Base-by-base conservation (phyloP, 805 yeast genomes). In the Cyberlindnera sargentensis region DNA sequence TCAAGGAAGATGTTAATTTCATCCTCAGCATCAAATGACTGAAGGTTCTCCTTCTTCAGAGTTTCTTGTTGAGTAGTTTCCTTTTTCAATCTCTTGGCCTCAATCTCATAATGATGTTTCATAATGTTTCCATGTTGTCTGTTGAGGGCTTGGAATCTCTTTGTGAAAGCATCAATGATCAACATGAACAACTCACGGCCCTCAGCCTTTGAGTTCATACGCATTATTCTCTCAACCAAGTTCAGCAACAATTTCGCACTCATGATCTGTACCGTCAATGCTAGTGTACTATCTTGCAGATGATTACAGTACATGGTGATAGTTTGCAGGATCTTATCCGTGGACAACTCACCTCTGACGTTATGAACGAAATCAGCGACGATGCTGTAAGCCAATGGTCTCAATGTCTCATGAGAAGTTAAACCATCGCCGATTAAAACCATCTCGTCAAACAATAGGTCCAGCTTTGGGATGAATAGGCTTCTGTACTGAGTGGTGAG, bases 291-390 rank as follows among this genome's bases (percentile, higher is more conserved):
- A 58, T 95, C 98, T 52, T 84, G 83, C 48, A 93, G 67, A 52
- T 88, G 80, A 28, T 74, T 75, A 56, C 95, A 83, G 58, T 88
- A 93, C 44, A 87, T 82, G 36, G 73, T 76, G 4, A 95, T 91
- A 0, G 96, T 86, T 45, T 83, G 80, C 82, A 95, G 82, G 8
- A 93, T 83, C 58, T 88, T 96, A 34, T 77, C 79, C 2, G 90
- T 77, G 1, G 85, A 81, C 42, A 93, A 67, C 51, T 90, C 95
- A 40, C 81, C 76, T 52, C 97, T 78, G 3, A 91, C 91, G 57
- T 87, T 88, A 57, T 93, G 98, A 42, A 93, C 84, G 54, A 95
- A 82, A 58, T 93, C 99, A 0, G 99, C 98, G 40, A 93, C 91
- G 10, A 95, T 87, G 31, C 95, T 84, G 62, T 90, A 93, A 0